Conservation (phyloP, 1,284 basidiomycete species). For the Volvariella volvacea region DNA sequence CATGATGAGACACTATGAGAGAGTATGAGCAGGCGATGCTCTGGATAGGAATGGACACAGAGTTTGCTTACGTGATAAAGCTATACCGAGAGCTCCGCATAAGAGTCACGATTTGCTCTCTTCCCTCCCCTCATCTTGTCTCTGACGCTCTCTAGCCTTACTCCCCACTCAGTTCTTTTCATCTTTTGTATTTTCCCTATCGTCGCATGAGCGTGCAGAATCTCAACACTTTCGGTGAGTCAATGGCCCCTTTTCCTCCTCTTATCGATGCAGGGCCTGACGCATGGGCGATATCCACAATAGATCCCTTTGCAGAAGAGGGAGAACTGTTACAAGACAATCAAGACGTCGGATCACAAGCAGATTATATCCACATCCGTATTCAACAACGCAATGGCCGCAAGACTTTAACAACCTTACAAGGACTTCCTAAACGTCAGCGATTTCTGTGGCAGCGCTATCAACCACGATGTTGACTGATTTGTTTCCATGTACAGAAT, state of each 20-base stretch:
- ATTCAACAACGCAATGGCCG: slow-evolving; percentile 99
- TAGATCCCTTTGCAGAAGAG: slow-evolving; percentile 93
- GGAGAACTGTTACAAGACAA: slow-evolving; percentile 71
- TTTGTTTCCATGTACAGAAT: slow-evolving; percentile 62
- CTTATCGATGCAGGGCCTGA: slow-evolving; percentile 26
- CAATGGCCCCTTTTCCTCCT: not conserved
- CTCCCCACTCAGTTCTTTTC: slow-evolving; percentile 39
- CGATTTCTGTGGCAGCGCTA: slow-evolving; percentile 7
- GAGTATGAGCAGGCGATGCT: slow-evolving; percentile 6
- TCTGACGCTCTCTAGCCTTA: slow-evolving; percentile 13
- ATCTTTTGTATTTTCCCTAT: slow-evolving; percentile 26
- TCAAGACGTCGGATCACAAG: slow-evolving; percentile 76
- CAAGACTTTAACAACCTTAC: slow-evolving; percentile 97
- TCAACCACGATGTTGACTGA: slow-evolving; percentile 7
- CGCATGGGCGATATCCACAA: not conserved
- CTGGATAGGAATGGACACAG: no score
- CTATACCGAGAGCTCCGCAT: slow-evolving; percentile 4
- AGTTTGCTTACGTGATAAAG: slow-evolving; percentile 15
- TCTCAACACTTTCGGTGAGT: slow-evolving; percentile 71
- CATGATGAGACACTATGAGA: slow-evolving; percentile 12
- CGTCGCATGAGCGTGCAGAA: slow-evolving; percentile 92
- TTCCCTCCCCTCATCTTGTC: slow-evolving; percentile 14
- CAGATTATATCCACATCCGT: slow-evolving; percentile 92
- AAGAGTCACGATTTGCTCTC: slow-evolving; percentile 3
- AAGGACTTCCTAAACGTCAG: slow-evolving; percentile 90